Evolutionary conservation across 1,284 basidiomycete species (phyloP).

Genomic region (Phlebopus sp.): DNA sequence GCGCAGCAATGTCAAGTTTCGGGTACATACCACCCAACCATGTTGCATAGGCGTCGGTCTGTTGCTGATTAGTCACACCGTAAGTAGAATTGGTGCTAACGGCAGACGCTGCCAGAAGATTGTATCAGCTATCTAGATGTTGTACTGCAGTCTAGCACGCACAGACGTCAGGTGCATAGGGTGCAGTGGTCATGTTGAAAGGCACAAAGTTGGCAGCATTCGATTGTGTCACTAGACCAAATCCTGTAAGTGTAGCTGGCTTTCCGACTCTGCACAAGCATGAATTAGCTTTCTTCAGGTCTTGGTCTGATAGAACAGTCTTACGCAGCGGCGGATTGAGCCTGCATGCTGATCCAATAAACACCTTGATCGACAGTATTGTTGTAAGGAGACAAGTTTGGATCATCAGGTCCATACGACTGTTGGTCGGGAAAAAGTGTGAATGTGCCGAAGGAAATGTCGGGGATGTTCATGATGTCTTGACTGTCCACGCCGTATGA

Average conservation of each 20-base stretch:
- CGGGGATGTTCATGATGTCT: conserved; percentile 57
- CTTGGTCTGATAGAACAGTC: conserved; percentile 14
- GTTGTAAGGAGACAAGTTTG: conserved; percentile 47
- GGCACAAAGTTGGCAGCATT: conserved; percentile 55
- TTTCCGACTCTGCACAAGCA: conserved; percentile 47
- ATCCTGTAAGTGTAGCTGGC: conserved; percentile 51
- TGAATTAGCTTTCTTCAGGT: background rate
- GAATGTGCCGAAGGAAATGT: conserved; percentile 57
- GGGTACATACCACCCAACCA: conserved; percentile 47
- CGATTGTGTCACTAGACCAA: conserved; percentile 60
- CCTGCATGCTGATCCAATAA: conserved; percentile 55
- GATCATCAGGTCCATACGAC: conserved; percentile 45
- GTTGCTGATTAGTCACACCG: conserved; percentile 51
- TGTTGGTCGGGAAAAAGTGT: conserved; percentile 69
- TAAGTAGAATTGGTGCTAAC: conserved; percentile 28
- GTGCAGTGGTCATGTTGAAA: conserved; percentile 51
- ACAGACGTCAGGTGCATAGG: conserved; percentile 40
- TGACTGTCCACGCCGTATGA: conserved; percentile 63
- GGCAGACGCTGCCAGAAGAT: conserved; percentile 10
- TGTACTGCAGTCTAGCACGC: conserved; percentile 7
- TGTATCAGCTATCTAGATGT: conserved; percentile 2
- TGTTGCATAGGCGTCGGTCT: conserved; percentile 47
- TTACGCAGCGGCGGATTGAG: conserved; percentile 42
- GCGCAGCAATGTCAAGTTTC: background rate
- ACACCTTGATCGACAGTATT: conserved; percentile 48